These are phyloP conservation scores for Colletotrichum sp. DNA, from an alignment of 2,329 filamentous ascomycete species.

Conservation along the genomic window DNA sequence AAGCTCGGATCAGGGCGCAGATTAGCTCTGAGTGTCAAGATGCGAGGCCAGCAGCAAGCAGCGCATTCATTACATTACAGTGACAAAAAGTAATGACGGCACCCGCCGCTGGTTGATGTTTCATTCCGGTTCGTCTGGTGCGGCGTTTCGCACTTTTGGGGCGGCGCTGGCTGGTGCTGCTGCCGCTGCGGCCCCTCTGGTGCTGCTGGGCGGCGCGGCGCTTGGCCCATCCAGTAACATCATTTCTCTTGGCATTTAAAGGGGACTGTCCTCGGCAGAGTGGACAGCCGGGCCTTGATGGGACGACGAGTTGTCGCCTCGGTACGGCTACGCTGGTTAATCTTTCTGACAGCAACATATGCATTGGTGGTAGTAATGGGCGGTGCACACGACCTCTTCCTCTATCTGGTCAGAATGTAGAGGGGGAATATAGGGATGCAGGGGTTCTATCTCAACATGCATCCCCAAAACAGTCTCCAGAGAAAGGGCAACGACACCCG, in stretches of 20 bases:
- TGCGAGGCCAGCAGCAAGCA: background rate
- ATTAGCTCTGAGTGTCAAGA: background rate
- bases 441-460: background rate
- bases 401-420: background rate
- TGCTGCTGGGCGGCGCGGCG: background rate
- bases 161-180: background rate
- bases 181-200: background rate
- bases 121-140: conserved; percentile 18
- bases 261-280: background rate
- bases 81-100: background rate
- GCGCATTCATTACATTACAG: background rate
- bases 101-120: background rate
- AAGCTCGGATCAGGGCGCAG: background rate
- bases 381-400: background rate
- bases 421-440: background rate
- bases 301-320: background rate
- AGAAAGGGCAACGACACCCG: background rate
- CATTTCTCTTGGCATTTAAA: conserved; percentile 6
- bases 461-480: background rate
- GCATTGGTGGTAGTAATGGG: too few relatives aligned
- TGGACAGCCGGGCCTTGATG: background rate
- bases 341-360: background rate
- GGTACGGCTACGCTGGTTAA: background rate
- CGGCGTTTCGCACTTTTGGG: conserved; percentile 3
- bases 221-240: conserved; percentile 6